Conservation (phyloP, 2,329 filamentous ascomycete species). For the Ophiocordyceps sinensis region DNA sequence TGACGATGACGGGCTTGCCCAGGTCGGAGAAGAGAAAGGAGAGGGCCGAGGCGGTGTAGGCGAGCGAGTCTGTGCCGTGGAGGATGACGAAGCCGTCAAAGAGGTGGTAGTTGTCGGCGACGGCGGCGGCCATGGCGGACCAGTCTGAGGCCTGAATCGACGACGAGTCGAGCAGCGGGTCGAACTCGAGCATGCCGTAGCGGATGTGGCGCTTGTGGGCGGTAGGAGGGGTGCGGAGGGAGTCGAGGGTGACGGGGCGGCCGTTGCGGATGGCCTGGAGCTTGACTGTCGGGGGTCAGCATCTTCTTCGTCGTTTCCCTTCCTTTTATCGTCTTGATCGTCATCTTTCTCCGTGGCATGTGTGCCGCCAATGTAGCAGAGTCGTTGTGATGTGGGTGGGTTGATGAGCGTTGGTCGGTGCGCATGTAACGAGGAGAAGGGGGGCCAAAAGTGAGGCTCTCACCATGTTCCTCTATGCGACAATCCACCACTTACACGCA, state of each 20-base stretch:
- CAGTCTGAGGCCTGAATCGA: conserved; percentile 79
- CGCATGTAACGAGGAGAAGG: too few species aligned
- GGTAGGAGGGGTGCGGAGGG: conserved; percentile 65
- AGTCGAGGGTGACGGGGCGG: conserved; percentile 39
- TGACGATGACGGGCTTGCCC: conserved; percentile 82
- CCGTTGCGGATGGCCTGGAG: conserved; percentile 38
- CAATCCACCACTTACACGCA: neutral
- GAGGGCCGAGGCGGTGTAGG: conserved; percentile 78
- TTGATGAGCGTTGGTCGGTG: too few species aligned
- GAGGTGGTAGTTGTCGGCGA: conserved; percentile 71
- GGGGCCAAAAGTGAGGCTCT: too few species aligned
- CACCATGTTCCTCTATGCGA: too few species aligned
- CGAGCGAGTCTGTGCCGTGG: conserved; percentile 80
- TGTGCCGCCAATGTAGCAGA: too few species aligned
- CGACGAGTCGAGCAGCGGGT: conserved; percentile 73
- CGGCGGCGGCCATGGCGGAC: conserved; percentile 68
- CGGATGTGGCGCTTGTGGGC: conserved; percentile 69
- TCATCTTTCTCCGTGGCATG: too few species aligned
- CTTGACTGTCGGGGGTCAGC: conserved; percentile 19
- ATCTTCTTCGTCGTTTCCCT: neutral
- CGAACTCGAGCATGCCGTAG: conserved; percentile 75
- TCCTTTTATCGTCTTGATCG: too few species aligned
- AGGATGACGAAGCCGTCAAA: conserved; percentile 88
- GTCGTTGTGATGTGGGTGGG: too few species aligned
- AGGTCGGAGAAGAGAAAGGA: conserved; percentile 89